Base-by-base conservation (phyloP, 306 rosid species). In the Castanea sativa region DNA sequence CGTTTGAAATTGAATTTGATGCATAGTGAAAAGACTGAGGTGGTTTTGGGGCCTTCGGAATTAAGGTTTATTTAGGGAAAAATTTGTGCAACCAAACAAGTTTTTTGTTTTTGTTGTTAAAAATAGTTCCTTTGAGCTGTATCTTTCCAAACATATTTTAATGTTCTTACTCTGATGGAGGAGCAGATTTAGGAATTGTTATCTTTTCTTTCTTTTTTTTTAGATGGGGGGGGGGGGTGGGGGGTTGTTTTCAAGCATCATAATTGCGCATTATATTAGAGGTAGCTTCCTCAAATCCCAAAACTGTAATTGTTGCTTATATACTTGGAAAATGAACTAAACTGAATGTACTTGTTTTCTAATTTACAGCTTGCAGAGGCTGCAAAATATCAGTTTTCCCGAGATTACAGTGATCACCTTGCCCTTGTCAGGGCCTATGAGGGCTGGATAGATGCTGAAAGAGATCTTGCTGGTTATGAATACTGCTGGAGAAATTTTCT, bases 401-500 rank as follows among this genome's bases (percentile, higher is more conserved):
- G 79, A 76, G 94, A 89, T 71, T 84, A 84, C 72, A 96, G 98
- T 78, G 99, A 96, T 78, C 99, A 96, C 87, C 91, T 96, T 82
- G 96, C 99, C 3, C 92, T 96, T 83, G 86, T 91, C 74, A 84
- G 87, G 73, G 99, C 99, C 61, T 91, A 88, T 70, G 94, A 87
- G 87, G 96, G 91, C 69, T 96, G 98, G 98, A 91, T 81, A 84
- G 88, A 83, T 76, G 99, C 98, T 78, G 99, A 93, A 85, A 79
- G 84, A 76, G 88, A 88, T 85, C 85, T 61, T 73, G 89, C 86
- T 80, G 98, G 94, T 76, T 84, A 88, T 81, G 99, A 95, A 69
- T 95, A 91, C 83, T 95, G 98, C 86, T 93, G 99, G 99, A 96
- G 88, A 79, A 91, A 93, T 58, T 93, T 96, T 80, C 92, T 91